Evolutionary conservation across 352 stramenopile species (phyloP), one percentile per base, ranked within the genome.

Genomic region (Plasmopara muralis): DNA sequence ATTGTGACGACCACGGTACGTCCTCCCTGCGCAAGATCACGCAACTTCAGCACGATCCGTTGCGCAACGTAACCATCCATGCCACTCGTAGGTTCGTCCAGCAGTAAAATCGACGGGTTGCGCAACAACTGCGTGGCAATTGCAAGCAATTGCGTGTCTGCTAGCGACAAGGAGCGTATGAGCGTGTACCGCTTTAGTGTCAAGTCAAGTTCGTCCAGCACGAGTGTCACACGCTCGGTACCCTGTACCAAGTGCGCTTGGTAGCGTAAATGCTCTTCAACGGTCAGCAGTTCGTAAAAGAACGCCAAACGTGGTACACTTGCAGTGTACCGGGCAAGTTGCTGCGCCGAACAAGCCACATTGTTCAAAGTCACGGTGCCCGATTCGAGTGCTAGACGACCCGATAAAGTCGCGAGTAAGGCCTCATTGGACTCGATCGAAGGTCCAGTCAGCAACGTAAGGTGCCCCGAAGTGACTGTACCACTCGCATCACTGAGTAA

Each of bases 1-100:
- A 97, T 96, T 0, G 91, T 87, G 30, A 89, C 83, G 13, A 97
- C 67, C 7, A 97, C 71, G 4, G 88, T 97, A 42, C 87, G 85
- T 30, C 87, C 87, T 43, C 69, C 50, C 52, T 86, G 81, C 6
- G 86, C 85, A 12, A 97, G 65, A 35, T 85, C 72, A 37, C 79
- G 75, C 4, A 89, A 56, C 28, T 82, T 74, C 0, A 66, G 38
- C 30, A 89, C 55, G 0, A 87, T 61, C 1, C 52, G 55, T 47
- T 88, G 68, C 5, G 74, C 68, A 35, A 74, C 72, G 60, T 75
- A 83, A 46, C 74, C 74, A 53, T 87, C 77, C 18, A 88, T 63
- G 40, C 61, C 84, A 16, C 60, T 60, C 15, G 81, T 93, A 4
- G 87, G 83, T 55, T 97, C 86, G 46, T 97, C 87, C 13, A 90